Evolutionary conservation across 805 yeast species (phyloP).

Genomic region (Crinitomyces ghanaensis): DNA sequence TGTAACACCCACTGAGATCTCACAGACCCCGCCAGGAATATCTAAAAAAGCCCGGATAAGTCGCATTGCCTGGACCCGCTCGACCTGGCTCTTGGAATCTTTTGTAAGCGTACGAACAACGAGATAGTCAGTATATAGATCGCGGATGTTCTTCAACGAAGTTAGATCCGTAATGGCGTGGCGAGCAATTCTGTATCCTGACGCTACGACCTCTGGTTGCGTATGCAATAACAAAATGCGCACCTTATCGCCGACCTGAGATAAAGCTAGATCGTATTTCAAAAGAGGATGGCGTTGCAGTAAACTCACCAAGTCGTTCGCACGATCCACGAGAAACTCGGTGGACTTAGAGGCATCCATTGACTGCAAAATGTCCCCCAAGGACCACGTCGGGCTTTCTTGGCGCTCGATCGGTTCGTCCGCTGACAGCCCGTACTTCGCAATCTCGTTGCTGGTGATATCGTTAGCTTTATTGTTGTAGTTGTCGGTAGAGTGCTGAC

Average conservation of each 20-base stretch:
- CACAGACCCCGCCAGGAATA: constrained; percentile 40
- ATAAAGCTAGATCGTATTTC: constrained; percentile 45
- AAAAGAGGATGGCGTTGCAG: constrained; percentile 47
- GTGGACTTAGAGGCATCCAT: constrained; percentile 44
- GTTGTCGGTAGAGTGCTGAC: too few relatives aligned
- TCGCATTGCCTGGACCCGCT: constrained; percentile 68
- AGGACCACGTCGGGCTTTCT: constrained; percentile 45
- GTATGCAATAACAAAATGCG: constrained; percentile 49
- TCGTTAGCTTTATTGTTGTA: too few relatives aligned
- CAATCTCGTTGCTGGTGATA: too few relatives aligned
- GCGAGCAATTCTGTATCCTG: constrained; percentile 67
- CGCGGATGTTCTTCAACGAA: constrained; percentile 43
- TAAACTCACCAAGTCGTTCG: constrained; percentile 54
- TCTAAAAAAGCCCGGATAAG: constrained; percentile 52
- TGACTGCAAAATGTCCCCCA: constrained; percentile 50
- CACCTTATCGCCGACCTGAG: constrained; percentile 32
- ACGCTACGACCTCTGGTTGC: constrained; percentile 52
- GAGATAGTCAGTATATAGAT: constrained; percentile 48
- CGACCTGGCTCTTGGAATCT: constrained; percentile 42
- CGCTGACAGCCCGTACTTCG: too few relatives aligned
- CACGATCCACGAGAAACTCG: constrained; percentile 40
- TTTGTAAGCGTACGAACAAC: constrained; percentile 54
- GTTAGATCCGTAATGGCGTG: constrained; percentile 45
- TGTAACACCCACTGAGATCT: constrained; percentile 50
- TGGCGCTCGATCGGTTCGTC: too few relatives aligned